Base-by-base conservation (phyloP, 495 filamentous ascomycete species). In the Penicillium lagena region DNA sequence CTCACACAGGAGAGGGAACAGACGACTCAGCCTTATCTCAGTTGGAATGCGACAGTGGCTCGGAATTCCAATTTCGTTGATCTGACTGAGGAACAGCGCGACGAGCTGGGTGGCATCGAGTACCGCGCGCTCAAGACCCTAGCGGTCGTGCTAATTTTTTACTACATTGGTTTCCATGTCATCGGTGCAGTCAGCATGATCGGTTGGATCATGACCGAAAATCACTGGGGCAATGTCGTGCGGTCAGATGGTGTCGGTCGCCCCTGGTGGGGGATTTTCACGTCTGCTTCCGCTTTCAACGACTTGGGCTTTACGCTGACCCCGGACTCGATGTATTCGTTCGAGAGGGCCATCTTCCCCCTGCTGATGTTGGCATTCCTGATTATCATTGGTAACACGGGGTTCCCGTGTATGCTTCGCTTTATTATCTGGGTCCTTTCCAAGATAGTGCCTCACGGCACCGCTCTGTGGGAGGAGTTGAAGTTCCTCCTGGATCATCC, bases 61-160 rank as follows among this genome's bases (percentile, higher is more conserved):
- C 77, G 93, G 34, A 97, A 97, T 58, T 96, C 90, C 27, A 82
- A 84, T 12, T 98, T 98, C 50, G 73, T 93, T 7, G 87, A 90
- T 59, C 66, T 97, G 40, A 87, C 83, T 0, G 86, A 94, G 59
- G 88, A 87, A 46, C 90, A 97, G 63, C 76, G 90, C 39, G 87
- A 97, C 51, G 91, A 97, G 58, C 71, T 97, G 10, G 90, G 90
- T 4, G 90, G 90, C 10, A 95, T 96, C 37, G 90, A 97, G 66
- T 97, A 97, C 56, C 80, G 91, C 7, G 84, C 90, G 0, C 66
- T 96, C 35, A 96, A 96, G 62, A 88, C 87, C 7, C 62, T 97
- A 31, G 84, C 86, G 1, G 63, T 86, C 35, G 81, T 95, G 22
- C 69, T 96, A 39, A 79, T 83, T 2, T 64, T 66, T 8, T 97